These are phyloP conservation scores for Leptodontidium sp. DNA, from an alignment of 2,329 filamentous ascomycete genomes.

Conservation along the genomic window DNA sequence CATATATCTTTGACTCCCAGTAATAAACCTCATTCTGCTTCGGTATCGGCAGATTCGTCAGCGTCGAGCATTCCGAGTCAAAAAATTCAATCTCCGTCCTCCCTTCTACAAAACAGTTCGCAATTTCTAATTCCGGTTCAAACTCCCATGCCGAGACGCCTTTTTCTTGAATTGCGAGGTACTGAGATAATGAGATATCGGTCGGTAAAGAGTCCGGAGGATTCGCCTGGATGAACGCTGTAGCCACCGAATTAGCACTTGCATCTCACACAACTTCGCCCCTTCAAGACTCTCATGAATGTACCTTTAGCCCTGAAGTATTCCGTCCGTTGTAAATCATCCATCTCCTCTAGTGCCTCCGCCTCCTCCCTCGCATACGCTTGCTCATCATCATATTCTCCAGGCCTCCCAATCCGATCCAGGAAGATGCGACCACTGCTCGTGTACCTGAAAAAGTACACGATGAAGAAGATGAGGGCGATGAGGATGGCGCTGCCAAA, in stretches of 20 bases:
- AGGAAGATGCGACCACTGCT: slow-evolving; percentile 87
- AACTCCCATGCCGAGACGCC: slow-evolving; percentile 99
- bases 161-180: slow-evolving; percentile 98
- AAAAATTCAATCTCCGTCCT: slow-evolving; percentile 99
- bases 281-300: slow-evolving; percentile 33
- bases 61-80: slow-evolving; percentile 93
- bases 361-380: slow-evolving; percentile 93
- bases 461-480: slow-evolving; percentile 77
- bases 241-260: slow-evolving; percentile 30
- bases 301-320: slow-evolving; percentile 95
- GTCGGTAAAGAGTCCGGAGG: slow-evolving; percentile 95
- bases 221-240: slow-evolving; percentile 93
- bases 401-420: slow-evolving; percentile 90
- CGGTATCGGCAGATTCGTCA: slow-evolving; percentile 84
- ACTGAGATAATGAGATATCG: slow-evolving; percentile 97
- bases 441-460: slow-evolving; percentile 96
- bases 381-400: slow-evolving; percentile 98
- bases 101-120: slow-evolving; percentile 97
- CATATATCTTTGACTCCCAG: slow-evolving; percentile 98
- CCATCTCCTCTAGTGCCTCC: slow-evolving; percentile 94
- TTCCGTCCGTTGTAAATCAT: slow-evolving; percentile 87
- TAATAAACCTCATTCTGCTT: slow-evolving; percentile 99
- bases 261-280: background rate
- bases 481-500: slow-evolving; percentile 91
- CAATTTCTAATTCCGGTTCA: slow-evolving; percentile 97